phyloP scores from a whole-genome alignment of 306 rosid genomes.

The Lagenaria siceraria region DNA sequence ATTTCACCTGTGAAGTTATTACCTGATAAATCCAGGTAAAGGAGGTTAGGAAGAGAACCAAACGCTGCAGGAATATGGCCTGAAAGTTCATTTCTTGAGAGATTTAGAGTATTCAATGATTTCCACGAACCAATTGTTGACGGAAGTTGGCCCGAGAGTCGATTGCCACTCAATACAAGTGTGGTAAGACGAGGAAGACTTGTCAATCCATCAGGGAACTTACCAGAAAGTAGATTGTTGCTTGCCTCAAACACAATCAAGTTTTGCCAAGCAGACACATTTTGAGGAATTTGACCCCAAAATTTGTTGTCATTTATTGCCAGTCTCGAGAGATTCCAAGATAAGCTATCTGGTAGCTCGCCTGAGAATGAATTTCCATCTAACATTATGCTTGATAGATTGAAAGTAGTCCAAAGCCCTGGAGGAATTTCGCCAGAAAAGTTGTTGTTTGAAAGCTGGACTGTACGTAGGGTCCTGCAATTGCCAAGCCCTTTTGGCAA shows the following conservation, averaged over 20 bases:
- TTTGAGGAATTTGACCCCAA: constrained; percentile 48
- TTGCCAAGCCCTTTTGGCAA: constrained; percentile 48
- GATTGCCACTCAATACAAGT: constrained; percentile 49
- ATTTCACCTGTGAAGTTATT: constrained; percentile 64
- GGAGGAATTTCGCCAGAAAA: constrained; percentile 61
- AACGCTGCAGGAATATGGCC: constrained; percentile 50
- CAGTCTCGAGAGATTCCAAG: constrained; percentile 43
- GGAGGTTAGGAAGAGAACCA: constrained; percentile 35
- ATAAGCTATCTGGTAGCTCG: constrained; percentile 40
- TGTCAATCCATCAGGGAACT: constrained; percentile 46
- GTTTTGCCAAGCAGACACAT: constrained; percentile 26
- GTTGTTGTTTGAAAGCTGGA: constrained; percentile 39
- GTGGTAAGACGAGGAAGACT: constrained; percentile 32
- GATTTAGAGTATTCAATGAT: constrained; percentile 38
- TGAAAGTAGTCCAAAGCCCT: constrained; percentile 46
- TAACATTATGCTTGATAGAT: constrained; percentile 39
- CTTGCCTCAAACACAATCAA: constrained; percentile 53
- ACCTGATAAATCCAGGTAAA: constrained; percentile 56
- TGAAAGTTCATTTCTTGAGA: constrained; percentile 51
- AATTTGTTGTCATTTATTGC: constrained; percentile 54
- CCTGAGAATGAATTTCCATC: constrained; percentile 60
- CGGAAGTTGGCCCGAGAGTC: constrained; percentile 63
- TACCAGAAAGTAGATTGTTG: constrained; percentile 52
- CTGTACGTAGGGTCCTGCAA: constrained; percentile 29
- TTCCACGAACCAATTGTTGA: constrained; percentile 41